These are phyloP conservation scores for Cryphonectria radicalis DNA, from an alignment of 2,329 filamentous ascomycete species.

Conservation along the genomic window DNA sequence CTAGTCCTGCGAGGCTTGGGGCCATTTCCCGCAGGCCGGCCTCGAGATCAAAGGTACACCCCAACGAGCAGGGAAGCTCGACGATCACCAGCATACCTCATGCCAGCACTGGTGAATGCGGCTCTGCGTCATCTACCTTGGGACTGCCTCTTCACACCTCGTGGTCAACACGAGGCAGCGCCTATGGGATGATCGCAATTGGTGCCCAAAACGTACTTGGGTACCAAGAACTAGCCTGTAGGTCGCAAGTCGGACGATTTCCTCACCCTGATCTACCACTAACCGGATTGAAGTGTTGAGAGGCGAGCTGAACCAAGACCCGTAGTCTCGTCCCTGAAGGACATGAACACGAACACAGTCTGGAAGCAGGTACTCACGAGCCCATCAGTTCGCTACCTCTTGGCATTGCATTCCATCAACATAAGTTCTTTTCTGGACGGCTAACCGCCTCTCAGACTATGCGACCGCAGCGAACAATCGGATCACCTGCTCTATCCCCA, in stretches of 20 bases:
- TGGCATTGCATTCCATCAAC: background rate
- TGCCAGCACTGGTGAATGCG: background rate
- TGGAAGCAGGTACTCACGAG: background rate
- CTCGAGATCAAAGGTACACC: background rate
- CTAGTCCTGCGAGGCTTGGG: background rate
- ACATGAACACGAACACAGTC: background rate
- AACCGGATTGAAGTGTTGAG: background rate
- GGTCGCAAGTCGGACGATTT: background rate
- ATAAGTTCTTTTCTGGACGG: background rate
- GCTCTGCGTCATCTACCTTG: background rate
- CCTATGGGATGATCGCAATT: background rate
- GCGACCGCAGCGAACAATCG: background rate
- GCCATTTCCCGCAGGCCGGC: background rate
- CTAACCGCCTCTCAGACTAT: background rate
- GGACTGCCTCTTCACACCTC: background rate
- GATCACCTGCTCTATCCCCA: background rate
- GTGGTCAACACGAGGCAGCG: background rate
- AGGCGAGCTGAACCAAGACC: background rate
- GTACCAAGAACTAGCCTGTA: background rate
- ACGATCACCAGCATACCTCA: background rate
- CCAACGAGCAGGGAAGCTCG: background rate
- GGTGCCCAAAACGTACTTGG: background rate
- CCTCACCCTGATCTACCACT: background rate
- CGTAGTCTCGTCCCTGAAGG: background rate
- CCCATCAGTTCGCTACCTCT: background rate